phyloP scores from a whole-genome alignment of 2,329 filamentous ascomycete genomes.

The Chrysoporthe cubensis region DNA sequence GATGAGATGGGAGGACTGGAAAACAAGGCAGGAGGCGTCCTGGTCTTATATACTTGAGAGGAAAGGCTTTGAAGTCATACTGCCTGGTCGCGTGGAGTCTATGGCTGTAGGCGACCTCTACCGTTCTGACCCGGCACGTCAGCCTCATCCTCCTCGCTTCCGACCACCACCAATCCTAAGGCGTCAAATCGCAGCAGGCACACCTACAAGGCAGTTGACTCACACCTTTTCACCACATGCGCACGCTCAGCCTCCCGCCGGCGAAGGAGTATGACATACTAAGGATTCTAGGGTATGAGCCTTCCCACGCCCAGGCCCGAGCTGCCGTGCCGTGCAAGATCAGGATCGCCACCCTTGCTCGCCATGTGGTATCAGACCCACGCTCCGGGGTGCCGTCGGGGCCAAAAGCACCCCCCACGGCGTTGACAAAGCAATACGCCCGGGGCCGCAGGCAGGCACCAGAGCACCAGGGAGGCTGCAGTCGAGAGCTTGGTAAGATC shows the following conservation, averaged over 20 bases:
- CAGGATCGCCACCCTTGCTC: constrained; percentile 14
- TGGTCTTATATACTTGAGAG: constrained; percentile 34
- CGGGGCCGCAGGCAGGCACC: neutral
- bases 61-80: constrained; percentile 27
- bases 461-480: neutral
- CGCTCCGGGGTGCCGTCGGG: neutral
- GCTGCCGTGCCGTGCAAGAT: neutral
- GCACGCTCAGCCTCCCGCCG: constrained; percentile 26
- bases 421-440: constrained; percentile 4
- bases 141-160: constrained; percentile 26
- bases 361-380: constrained; percentile 27
- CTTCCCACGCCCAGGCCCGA: constrained; percentile 14
- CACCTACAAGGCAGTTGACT: constrained; percentile 8
- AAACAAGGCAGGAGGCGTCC: constrained; percentile 30
- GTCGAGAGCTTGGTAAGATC: neutral
- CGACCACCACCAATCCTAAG: neutral
- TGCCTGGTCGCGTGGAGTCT: constrained; percentile 3
- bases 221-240: constrained; percentile 1
- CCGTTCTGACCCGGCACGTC: constrained; percentile 23
- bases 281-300: constrained; percentile 28
- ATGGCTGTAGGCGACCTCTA: constrained; percentile 17
- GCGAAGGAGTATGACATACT: constrained; percentile 24
- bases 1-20: constrained; percentile 30
- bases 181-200: neutral
- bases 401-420: neutral